Percentiles rank a stretch among this genome's conserved stretches.
phyloP scores from a whole-genome alignment of 2,329 filamentous ascomycete species.

The Talaromyces sp. region DNA sequence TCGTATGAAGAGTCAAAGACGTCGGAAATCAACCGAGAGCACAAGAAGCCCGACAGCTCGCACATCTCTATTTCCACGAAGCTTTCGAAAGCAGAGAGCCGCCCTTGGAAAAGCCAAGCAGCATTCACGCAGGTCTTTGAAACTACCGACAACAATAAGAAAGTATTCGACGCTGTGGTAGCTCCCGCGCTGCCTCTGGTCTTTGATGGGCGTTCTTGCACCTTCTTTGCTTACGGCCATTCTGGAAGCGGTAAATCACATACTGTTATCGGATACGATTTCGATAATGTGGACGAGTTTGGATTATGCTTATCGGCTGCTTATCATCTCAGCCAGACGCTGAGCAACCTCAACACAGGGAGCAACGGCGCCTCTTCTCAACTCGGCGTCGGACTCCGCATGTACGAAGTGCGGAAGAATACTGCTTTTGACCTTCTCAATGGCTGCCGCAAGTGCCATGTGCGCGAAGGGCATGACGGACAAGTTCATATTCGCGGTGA shows the following conservation, averaged over 20 bases:
- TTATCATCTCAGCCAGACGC: constrained; percentile 19
- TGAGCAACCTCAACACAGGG: constrained; percentile 16
- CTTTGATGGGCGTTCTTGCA: constrained; percentile 35
- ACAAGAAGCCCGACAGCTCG: too few relatives aligned
- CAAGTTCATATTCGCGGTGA: constrained; percentile 37
- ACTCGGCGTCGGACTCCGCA: constrained; percentile 33
- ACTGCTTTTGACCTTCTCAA: constrained; percentile 40
- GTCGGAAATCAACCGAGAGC: too few relatives aligned
- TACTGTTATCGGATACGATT: constrained; percentile 41
- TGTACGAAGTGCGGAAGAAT: constrained; percentile 41
- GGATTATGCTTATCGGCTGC: constrained; percentile 36
- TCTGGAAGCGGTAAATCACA: constrained; percentile 40
- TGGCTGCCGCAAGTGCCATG: constrained; percentile 30
- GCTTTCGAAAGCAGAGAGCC: too few relatives aligned
- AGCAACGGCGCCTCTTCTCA: too few relatives aligned
- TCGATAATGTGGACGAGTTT: constrained; percentile 22
- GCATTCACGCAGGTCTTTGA: constrained; percentile 21
- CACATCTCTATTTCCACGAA: too few relatives aligned
- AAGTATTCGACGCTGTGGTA: constrained; percentile 27
- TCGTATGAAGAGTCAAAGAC: too few relatives aligned
- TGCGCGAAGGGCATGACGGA: constrained; percentile 39
- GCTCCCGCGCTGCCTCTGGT: constrained; percentile 29
- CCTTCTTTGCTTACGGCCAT: constrained; percentile 41
- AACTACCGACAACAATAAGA: constrained; percentile 17
- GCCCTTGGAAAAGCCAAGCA: constrained; percentile 20